Evolutionary conservation across 257 asterid species (phyloP), one percentile per base, ranked within the genome.

Genomic region (Nicotiana noctiflora): DNA sequence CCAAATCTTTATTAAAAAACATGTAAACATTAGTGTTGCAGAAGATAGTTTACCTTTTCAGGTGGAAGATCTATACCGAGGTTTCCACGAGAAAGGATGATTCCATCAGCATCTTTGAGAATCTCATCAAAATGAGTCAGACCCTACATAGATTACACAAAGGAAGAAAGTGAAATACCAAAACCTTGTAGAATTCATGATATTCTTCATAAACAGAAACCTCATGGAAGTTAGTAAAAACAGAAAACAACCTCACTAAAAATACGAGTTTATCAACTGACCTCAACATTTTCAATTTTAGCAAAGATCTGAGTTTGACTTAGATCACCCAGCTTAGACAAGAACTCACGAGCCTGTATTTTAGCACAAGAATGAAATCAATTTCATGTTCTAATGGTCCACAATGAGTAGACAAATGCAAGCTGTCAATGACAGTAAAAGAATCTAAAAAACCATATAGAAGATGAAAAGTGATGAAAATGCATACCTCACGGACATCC

Each of bases 31-130:
- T 8, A 19, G 27, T 57, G 51, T 79, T 56, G 49, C 61, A 62
- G 68, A 21, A 66, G 67, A 27, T 55, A 19, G 59, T 87, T 77
- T 64, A 93, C 98, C 98, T 93, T 93, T 90, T 93, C 98, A 13
- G 98, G 93, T 63, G 98, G 98, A 44, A 93, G 96, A 88, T 93
- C 98, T 61, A 93, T 92, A 19, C 98, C 98, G 81, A 93, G 91
- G 87, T 93, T 92, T 86, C 98, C 98, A 81, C 98, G 98, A 7
- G 97, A 90, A 56, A 92, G 90, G 86, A 93, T 93, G 87, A 93
- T 92, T 29, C 98, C 98, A 83, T 93, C 97, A 14, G 98, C 98
- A 85, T 90, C 98, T 75, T 91, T 89, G 27, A 93, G 91, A 67
- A 93, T 93, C 90, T 93, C 98, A 74, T 93, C 98, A 15, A 93